Evolutionary conservation across 139 green algal species (phyloP), one percentile per base, ranked within the genome.

Genomic region (Bryopsis sp.): DNA sequence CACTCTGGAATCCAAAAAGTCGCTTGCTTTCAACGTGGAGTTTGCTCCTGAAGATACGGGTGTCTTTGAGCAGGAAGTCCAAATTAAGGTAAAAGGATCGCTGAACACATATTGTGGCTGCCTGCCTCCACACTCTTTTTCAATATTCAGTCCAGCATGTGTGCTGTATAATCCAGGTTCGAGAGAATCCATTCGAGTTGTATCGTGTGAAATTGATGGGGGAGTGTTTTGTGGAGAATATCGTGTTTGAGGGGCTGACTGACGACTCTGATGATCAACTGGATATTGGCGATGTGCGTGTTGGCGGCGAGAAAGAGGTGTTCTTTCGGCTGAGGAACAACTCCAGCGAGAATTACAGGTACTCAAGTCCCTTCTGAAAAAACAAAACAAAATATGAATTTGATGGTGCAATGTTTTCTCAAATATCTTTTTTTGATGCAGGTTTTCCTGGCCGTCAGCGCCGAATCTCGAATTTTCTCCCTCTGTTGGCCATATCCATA

Each of bases 131-230:
- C 7, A 8, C 8, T n/a, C 57, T 39, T 24, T 34, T 39, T 64
- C 57, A 39, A 36, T 1, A 32, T 37, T 70, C 15, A 33, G 39
- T 70, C n/a, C n/a, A n/a, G n/a, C n/a, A n/a, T n/a, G n/a, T n/a
- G n/a, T n/a, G n/a, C n/a, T n/a, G n/a, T n/a, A n/a, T n/a, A n/a
- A n/a, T n/a, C n/a, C n/a, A 76, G 35, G 84, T 93, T 0, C 66
- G 78, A 48, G 62, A 84, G 26, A 94, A 94, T 69, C 84, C 78
- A 11, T 94, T 88, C 73, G 88, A 92, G 71, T 74, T 84, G 64
- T 84, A 90, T 69, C 47, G 36, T 7, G 58, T 89, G 33, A 35
- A 31, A 4, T 24, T 89, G 3, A 67, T 37, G 2, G 86, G 82
- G 28, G 82, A 89, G 74, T 77, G 80, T 62, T 92, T 85, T 74